These are phyloP conservation scores for Misopates orontium DNA, from an alignment of 257 asterid genomes.

Conservation along the genomic window DNA sequence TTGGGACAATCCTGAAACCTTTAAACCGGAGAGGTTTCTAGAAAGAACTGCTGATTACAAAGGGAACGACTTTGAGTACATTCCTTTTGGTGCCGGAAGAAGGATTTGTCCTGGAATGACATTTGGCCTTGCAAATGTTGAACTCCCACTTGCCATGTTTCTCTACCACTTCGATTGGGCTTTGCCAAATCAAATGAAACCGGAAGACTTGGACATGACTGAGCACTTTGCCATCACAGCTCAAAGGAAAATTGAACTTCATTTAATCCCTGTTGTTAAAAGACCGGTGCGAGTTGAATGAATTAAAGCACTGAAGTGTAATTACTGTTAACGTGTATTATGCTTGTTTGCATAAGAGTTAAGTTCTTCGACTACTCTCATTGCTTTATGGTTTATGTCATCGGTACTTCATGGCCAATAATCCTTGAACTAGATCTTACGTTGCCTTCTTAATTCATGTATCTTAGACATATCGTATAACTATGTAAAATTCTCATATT, in stretches of 20 bases:
- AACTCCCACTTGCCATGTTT: conserved; percentile 24
- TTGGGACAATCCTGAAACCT: conserved; percentile 21
- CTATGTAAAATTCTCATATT: too few relatives aligned
- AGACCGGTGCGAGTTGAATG: conserved; percentile 4
- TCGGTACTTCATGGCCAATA: too few relatives aligned
- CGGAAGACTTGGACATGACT: conserved; percentile 28
- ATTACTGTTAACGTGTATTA: too few relatives aligned
- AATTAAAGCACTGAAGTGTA: too few relatives aligned
- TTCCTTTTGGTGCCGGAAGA: conserved; percentile 33
- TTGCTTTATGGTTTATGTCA: too few relatives aligned
- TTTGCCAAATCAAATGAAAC: conserved; percentile 16
- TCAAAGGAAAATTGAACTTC: conserved; percentile 20
- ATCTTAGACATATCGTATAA: too few relatives aligned
- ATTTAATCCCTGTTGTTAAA: conserved; percentile 15
- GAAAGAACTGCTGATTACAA: conserved; percentile 11
- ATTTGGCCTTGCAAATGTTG: conserved; percentile 25
- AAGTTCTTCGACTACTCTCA: too few relatives aligned
- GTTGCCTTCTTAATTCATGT: too few relatives aligned
- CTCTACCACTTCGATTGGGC: conserved; percentile 33
- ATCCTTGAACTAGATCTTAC: too few relatives aligned
- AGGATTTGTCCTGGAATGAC: conserved; percentile 33
- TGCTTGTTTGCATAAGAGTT: too few relatives aligned
- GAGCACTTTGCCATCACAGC: conserved; percentile 27
- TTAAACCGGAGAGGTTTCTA: conserved; percentile 28
- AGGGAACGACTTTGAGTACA: conserved; percentile 5